These are phyloP conservation scores for Pseudogymnoascus pannorum DNA, from an alignment of 2,329 filamentous ascomycete genomes.

Conservation along the genomic window DNA sequence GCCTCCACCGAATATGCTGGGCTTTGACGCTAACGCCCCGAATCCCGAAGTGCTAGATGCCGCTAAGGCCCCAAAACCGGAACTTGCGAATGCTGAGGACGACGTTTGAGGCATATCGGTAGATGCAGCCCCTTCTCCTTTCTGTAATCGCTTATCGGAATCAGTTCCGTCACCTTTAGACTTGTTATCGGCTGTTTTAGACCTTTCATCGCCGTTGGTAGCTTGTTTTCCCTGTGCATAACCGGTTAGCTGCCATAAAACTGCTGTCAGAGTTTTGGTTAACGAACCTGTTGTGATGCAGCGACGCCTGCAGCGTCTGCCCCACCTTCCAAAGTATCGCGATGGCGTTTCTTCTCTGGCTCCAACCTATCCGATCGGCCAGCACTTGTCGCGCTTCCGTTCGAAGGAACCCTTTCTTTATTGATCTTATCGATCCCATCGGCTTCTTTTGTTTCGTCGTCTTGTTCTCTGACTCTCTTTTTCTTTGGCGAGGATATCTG, in stretches of 20 bases:
- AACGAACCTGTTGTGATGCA: background rate
- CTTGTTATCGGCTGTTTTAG: background rate
- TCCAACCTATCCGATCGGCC: conserved; percentile 39
- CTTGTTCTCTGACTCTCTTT: conserved; percentile 42
- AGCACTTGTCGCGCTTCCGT: conserved; percentile 33
- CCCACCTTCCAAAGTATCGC: conserved; percentile 38
- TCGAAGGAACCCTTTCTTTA: conserved; percentile 33
- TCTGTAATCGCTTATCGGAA: background rate
- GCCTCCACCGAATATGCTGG: conserved; percentile 44
- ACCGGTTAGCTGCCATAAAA: background rate
- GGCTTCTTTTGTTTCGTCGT: conserved; percentile 39
- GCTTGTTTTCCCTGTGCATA: background rate
- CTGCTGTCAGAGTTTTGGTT: background rate
- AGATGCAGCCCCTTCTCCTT: conserved; percentile 20
- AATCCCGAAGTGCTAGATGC: conserved; percentile 57
- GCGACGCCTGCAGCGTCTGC: conserved; percentile 27
- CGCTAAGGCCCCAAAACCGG: conserved; percentile 60
- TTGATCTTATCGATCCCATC: conserved; percentile 27
- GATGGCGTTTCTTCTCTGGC: conserved; percentile 58
- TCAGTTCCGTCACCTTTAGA: background rate
- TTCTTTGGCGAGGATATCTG: conserved; percentile 56
- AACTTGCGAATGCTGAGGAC: conserved; percentile 57
- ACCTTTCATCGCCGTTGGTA: background rate
- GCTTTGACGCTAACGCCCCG: conserved; percentile 42
- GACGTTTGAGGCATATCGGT: conserved; percentile 40